These are phyloP conservation scores for Sarocladium oryzae DNA, from an alignment of 2,329 filamentous ascomycete genomes.

Conservation along the genomic window DNA sequence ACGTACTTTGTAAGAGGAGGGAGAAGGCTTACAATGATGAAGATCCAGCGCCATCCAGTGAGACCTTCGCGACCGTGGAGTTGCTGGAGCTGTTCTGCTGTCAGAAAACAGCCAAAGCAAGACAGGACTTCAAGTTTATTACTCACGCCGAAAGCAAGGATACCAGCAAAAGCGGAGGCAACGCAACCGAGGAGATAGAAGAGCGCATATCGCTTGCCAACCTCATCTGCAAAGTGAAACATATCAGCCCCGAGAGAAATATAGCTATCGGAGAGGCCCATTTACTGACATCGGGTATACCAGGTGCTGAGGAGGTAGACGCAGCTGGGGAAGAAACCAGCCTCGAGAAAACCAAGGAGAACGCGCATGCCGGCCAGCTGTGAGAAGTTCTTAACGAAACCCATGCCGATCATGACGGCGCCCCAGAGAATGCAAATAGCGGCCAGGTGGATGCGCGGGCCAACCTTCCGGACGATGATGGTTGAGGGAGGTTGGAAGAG, in stretches of 20 bases:
- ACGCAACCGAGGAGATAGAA: slow-evolving; percentile 66
- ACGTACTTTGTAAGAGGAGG: no score
- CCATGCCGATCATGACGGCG: slow-evolving; percentile 57
- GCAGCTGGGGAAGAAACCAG: slow-evolving; percentile 13
- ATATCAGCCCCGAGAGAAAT: not conserved
- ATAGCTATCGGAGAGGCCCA: not conserved
- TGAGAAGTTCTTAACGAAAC: slow-evolving; percentile 48
- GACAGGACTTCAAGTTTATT: slow-evolving; percentile 7
- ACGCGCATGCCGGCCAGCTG: slow-evolving; percentile 49
- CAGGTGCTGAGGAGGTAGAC: slow-evolving; percentile 49
- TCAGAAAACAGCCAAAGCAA: slow-evolving; percentile 5
- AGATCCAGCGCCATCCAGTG: slow-evolving; percentile 63
- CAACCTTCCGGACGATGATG: slow-evolving; percentile 59
- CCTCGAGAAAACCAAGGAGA: slow-evolving; percentile 33
- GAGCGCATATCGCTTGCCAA: slow-evolving; percentile 61
- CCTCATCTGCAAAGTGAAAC: slow-evolving; percentile 42
- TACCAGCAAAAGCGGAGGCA: slow-evolving; percentile 59
- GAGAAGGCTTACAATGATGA: slow-evolving; percentile 40
- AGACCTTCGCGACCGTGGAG: slow-evolving; percentile 49
- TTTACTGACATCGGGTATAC: slow-evolving; percentile 56
- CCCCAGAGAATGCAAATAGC: slow-evolving; percentile 54
- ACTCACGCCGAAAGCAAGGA: slow-evolving; percentile 61
- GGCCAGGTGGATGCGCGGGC: slow-evolving; percentile 51
- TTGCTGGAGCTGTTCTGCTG: slow-evolving; percentile 48
- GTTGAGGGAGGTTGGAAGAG: slow-evolving; percentile 67